phyloP scores from a whole-genome alignment of 306 rosid genomes.

The Canavalia gladiata region DNA sequence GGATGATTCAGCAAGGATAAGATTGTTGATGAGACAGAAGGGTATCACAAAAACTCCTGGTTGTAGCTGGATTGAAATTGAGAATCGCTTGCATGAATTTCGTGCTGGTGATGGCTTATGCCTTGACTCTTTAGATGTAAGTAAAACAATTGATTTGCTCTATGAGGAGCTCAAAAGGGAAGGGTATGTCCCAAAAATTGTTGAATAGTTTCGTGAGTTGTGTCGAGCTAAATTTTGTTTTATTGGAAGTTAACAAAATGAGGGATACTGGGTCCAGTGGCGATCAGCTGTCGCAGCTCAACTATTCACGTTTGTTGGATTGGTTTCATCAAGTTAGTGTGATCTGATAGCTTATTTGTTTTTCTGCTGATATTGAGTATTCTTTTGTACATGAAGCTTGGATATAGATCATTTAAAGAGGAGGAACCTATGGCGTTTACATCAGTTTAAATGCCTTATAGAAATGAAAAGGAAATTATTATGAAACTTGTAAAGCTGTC shows the following conservation, averaged over 20 bases:
- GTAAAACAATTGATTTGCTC: slow-evolving; percentile 60
- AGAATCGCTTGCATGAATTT: slow-evolving; percentile 78
- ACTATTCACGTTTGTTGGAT: slow-evolving; percentile 23
- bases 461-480: slow-evolving; percentile 29
- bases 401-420: slow-evolving; percentile 25
- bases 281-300: slow-evolving; percentile 30
- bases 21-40: slow-evolving; percentile 81
- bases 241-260: not conserved
- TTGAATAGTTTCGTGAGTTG: slow-evolving; percentile 48
- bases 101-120: slow-evolving; percentile 74
- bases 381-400: slow-evolving; percentile 34
- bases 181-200: slow-evolving; percentile 76
- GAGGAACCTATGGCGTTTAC: slow-evolving; percentile 1
- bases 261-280: not conserved
- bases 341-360: slow-evolving; percentile 26
- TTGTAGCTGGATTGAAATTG: slow-evolving; percentile 92
- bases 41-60: slow-evolving; percentile 95
- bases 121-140: slow-evolving; percentile 50
- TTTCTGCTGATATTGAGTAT: slow-evolving; percentile 23
- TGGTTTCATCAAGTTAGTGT: slow-evolving; percentile 37
- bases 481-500: not conserved
- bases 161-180: slow-evolving; percentile 73
- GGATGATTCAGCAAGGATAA: slow-evolving; percentile 94
- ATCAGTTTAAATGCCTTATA: slow-evolving; percentile 14
- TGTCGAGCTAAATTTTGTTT: slow-evolving; percentile 38